phyloP scores from a whole-genome alignment of 208 protist genomes.

The Wallacemonas sp. region DNA sequence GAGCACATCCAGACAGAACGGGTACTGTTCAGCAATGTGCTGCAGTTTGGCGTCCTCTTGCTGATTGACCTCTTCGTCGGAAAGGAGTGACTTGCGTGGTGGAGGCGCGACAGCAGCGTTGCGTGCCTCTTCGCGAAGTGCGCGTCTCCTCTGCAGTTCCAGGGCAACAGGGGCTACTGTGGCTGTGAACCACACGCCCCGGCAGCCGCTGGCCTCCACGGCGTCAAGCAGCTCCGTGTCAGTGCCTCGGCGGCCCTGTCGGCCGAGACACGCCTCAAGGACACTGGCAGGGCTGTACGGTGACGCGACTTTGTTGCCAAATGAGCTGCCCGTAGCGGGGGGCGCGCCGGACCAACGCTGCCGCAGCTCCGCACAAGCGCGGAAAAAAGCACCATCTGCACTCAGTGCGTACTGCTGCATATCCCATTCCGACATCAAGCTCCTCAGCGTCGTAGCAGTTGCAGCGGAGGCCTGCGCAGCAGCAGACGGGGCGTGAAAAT shows the following conservation, averaged over 20 bases:
- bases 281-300: background rate
- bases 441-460: constrained; percentile 9
- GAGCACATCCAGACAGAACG: constrained; percentile 64
- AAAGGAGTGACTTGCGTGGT: constrained; percentile 26
- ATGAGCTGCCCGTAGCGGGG: background rate
- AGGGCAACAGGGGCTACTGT: constrained; percentile 45
- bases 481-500: background rate
- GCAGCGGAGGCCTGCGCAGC: background rate
- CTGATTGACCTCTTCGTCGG: constrained; percentile 2
- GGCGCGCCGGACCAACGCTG: background rate
- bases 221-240: background rate
- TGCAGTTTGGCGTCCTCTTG: constrained; percentile 21
- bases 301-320: background rate
- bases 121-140: constrained; percentile 12
- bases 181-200: constrained; percentile 77
- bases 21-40: constrained; percentile 15
- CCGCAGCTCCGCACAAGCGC: constrained; percentile 24
- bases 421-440: constrained; percentile 67
- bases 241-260: background rate
- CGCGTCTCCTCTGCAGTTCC: constrained; percentile 26
- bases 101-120: constrained; percentile 25
- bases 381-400: constrained; percentile 66
- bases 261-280: background rate
- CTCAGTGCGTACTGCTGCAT: constrained; percentile 82
- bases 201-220: constrained; percentile 48